Evolutionary conservation across 2,329 filamentous ascomycete species (phyloP).

Genomic region (Colletotrichum endophyticum): DNA sequence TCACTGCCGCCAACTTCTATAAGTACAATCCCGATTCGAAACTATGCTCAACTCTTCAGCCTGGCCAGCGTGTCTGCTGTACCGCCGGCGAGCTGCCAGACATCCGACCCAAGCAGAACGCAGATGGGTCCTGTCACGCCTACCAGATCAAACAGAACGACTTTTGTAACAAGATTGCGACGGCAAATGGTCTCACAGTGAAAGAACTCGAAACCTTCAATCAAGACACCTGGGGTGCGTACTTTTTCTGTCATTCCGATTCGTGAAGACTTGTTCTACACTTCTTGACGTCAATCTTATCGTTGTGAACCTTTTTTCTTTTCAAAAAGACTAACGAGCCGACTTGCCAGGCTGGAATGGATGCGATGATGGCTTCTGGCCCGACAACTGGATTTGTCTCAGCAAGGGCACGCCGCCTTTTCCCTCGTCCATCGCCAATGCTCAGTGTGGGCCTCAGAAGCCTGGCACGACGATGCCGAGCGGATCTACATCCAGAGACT

Average conservation of each 20-base stretch:
- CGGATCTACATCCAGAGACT: neutral
- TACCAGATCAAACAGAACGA: conserved; percentile 38
- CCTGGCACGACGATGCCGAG: conserved; percentile 36
- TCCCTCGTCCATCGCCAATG: conserved; percentile 39
- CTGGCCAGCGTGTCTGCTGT: conserved; percentile 42
- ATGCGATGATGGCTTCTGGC: conserved; percentile 31
- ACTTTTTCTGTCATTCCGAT: neutral
- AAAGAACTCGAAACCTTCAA: conserved; percentile 42
- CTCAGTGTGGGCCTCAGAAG: conserved; percentile 47
- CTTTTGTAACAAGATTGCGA: conserved; percentile 36
- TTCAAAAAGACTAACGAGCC: neutral
- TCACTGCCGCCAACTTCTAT: conserved; percentile 30
- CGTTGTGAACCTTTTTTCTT: no score
- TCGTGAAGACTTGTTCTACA: no score
- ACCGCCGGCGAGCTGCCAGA: conserved; percentile 37
- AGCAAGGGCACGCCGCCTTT: conserved; percentile 44
- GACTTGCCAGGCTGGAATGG: conserved; percentile 17
- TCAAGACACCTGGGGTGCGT: conserved; percentile 39
- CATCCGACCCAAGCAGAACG: conserved; percentile 35
- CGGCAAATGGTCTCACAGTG: conserved; percentile 31
- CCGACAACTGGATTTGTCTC: conserved; percentile 39
- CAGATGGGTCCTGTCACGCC: conserved; percentile 36
- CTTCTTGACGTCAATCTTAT: neutral
- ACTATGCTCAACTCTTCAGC: conserved; percentile 29
- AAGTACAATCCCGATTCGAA: conserved; percentile 34